Percentiles rank a stretch among this genome's conserved stretches.
Evolutionary conservation across 2,329 filamentous ascomycete species (phyloP).

Genomic region (Diaporthe citri): DNA sequence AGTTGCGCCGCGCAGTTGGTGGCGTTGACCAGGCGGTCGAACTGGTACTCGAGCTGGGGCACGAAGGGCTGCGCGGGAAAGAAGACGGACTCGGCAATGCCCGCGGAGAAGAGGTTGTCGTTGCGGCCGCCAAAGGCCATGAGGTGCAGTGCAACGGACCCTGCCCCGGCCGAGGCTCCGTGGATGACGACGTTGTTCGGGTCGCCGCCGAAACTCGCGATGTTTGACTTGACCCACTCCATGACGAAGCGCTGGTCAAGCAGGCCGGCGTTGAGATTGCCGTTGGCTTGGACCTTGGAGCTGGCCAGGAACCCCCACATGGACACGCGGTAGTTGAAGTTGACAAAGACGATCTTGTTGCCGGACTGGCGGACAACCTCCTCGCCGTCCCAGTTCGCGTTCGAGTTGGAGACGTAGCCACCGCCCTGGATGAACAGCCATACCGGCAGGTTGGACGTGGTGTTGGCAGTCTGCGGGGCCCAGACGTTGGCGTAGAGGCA

Average conservation of each 20-base stretch:
- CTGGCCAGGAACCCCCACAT: constrained; percentile 73
- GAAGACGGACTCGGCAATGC: constrained; percentile 62
- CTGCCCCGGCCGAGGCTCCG: constrained; percentile 72
- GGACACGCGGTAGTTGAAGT: constrained; percentile 74
- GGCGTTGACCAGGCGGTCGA: constrained; percentile 52
- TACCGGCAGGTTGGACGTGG: constrained; percentile 60
- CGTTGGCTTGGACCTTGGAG: constrained; percentile 65
- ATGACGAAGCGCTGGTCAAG: constrained; percentile 73
- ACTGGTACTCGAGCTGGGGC: constrained; percentile 62
- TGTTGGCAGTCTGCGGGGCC: constrained; percentile 55
- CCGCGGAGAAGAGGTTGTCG: constrained; percentile 60
- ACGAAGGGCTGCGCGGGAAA: constrained; percentile 61
- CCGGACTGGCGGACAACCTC: constrained; percentile 59
- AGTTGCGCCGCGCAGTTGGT: constrained; percentile 52
- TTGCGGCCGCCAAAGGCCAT: constrained; percentile 59
- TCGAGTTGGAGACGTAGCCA: constrained; percentile 62
- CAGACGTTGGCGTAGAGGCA: constrained; percentile 62
- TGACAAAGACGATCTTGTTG: constrained; percentile 65
- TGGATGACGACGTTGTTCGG: constrained; percentile 70
- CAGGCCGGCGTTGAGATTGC: constrained; percentile 72
- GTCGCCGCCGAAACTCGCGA: constrained; percentile 70
- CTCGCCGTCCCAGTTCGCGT: constrained; percentile 65
- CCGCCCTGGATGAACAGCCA: constrained; percentile 66
- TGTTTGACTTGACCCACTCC: constrained; percentile 72
- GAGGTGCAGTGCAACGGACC: constrained; percentile 67